Percentiles rank a stretch among this genome's conserved stretches.
phyloP scores from a whole-genome alignment of 2,329 filamentous ascomycete genomes.

The Talaromyces sp. region DNA sequence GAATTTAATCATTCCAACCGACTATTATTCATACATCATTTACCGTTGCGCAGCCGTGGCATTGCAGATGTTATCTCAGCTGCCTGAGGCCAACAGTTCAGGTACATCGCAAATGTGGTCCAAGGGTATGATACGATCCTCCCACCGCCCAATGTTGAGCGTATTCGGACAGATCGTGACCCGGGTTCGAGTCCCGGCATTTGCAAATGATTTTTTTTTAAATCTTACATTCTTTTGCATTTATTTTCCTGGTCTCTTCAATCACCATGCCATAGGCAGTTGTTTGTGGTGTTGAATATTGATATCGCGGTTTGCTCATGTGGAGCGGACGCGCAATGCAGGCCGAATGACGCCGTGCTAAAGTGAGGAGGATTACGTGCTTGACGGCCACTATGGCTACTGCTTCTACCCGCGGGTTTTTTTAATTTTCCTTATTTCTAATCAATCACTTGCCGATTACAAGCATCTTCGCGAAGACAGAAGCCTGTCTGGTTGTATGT shows the following conservation, averaged over 20 bases:
- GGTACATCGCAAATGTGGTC: constrained; percentile 21
- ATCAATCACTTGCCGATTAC: too few species aligned
- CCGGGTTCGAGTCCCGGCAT: constrained; percentile 28
- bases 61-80: not conserved
- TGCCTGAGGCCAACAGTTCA: not conserved
- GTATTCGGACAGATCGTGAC: constrained; percentile 18
- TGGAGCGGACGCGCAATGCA: not conserved
- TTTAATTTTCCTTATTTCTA: not conserved
- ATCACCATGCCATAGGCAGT: not conserved
- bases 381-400: not conserved
- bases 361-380: not conserved
- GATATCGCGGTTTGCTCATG: not conserved
- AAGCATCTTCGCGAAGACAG: not conserved
- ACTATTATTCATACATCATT: too few species aligned
- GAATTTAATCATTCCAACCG: too few species aligned
- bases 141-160: constrained; percentile 16
- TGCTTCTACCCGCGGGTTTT: not conserved
- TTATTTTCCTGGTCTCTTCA: not conserved
- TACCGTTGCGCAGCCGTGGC: too few species aligned
- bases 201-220: not conserved
- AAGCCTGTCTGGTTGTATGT: not conserved
- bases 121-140: constrained; percentile 25
- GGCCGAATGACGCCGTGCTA: not conserved
- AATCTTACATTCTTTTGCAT: not conserved
- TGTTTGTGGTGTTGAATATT: not conserved